Evolutionary conservation across 371 early-diverging fungal species (phyloP), one percentile per base, ranked within the genome.

Genomic region (Mucor circinelloides): DNA sequence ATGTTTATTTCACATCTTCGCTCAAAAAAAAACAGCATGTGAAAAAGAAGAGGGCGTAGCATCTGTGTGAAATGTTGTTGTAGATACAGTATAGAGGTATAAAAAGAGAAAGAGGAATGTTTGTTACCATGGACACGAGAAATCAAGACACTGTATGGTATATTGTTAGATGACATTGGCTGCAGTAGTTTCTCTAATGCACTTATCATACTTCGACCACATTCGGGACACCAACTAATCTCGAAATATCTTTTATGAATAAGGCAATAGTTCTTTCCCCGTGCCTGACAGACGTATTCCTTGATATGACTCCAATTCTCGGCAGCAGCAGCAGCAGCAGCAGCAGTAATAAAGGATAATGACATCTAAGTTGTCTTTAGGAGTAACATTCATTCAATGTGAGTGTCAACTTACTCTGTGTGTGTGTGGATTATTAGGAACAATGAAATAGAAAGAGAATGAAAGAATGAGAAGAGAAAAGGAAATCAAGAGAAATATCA

Each of bases 151-250:
- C 50, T 50, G 9, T 10, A 8, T 12, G 8, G 3, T 9, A 10
- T 50, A 23, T 8, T 12, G 12, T 7, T 25, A 23, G 25, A 50
- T 50, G n/a, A 23, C 13, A 50, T 50, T 46, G n/a, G n/a, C n/a
- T n/a, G n/a, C n/a, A n/a, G n/a, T n/a, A n/a, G n/a, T n/a, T n/a
- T n/a, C n/a, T n/a, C n/a, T 17, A 3, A 19, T 46, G 6, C 46
- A 32, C 64, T 67, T 54, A n/a, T n/a, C n/a, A n/a, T n/a, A 52
- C 40, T 42, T 58, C 68, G 71, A 42, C 73, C 58, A 61, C 77
- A 80, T 30, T 77, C 78, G 40, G 77, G 80, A 57, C 80, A 80
- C 80, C 78, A 80, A 57, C 73, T 73, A 17, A 76, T 77, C 55
- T 80, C 80, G 63, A 77, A 77, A 34, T 80, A 77, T 10, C 75